phyloP scores from a whole-genome alignment of 495 filamentous ascomycete genomes.

The Podospora anserina region DNA sequence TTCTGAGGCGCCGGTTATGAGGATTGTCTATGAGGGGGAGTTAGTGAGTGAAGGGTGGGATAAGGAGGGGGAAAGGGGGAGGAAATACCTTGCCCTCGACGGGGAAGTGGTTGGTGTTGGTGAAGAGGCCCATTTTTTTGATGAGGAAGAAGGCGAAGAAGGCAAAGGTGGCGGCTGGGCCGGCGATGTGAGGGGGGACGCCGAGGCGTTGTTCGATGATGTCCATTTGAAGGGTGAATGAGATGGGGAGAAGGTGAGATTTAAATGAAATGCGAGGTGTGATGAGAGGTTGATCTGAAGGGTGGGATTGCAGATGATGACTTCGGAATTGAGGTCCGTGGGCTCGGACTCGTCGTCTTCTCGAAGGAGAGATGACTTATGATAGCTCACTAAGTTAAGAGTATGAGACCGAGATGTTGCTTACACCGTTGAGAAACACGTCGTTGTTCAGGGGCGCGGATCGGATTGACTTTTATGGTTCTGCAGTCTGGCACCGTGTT shows the following conservation, averaged over 20 bases:
- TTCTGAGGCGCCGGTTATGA: slow-evolving; percentile 90
- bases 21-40: slow-evolving; percentile 57
- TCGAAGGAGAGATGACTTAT: not conserved
- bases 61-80: not conserved
- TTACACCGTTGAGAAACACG: slow-evolving; percentile 1
- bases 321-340: not conserved
- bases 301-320: not conserved
- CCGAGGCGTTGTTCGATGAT: slow-evolving; percentile 14
- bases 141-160: slow-evolving; percentile 42
- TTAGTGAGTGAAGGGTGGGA: slow-evolving; percentile 9
- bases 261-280: not conserved
- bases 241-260: not conserved
- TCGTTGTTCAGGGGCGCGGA: not conserved
- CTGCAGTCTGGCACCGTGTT: not conserved
- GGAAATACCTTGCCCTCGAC: slow-evolving; percentile 72
- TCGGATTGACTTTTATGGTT: slow-evolving; percentile 8
- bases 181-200: slow-evolving; percentile 26
- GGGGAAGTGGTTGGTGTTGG: slow-evolving; percentile 69
- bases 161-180: slow-evolving; percentile 47
- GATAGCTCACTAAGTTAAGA: not conserved
- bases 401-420: not conserved
- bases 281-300: not conserved
- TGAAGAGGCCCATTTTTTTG: slow-evolving; percentile 63
- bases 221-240: slow-evolving; percentile 19
- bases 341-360: not conserved